Evolutionary conservation across 176 grass and related monocot species (phyloP), one percentile per base, ranked within the genome.

Genomic region (Ensete glaucum): DNA sequence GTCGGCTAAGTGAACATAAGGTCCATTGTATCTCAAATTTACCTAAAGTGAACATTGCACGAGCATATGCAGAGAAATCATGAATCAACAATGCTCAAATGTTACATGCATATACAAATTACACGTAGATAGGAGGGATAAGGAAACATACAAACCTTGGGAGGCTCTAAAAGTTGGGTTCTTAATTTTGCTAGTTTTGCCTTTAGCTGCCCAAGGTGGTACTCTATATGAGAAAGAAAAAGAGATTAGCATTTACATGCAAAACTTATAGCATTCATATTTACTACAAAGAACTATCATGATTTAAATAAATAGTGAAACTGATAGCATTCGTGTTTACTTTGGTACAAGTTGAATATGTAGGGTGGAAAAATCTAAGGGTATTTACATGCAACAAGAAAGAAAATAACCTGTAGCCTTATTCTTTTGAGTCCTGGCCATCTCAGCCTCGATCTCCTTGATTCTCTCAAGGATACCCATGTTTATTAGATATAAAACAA

Each of bases 361-460:
- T 50, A 62, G 21, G 77, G 11, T 81, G 77, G 53, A n/a, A 16
- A 55, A 68, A 69, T 65, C 12, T 11, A 65, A 29, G 24, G 24
- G 1, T 23, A 65, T 12, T n/a, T 16, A 51, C 48, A 70, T 50
- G 67, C 17, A 70, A 14, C 17, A 11, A 11, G 20, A 15, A 34
- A 25, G 19, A 70, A 70, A 25, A 60, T 55, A 85, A 88, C 95
- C 90, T 94, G 88, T 99, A 73, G 95, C 94, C 85, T 99, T 99
- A 59, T 99, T 99, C 82, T 99, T 99, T 81, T 99, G 95, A 1
- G 95, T 99, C 53, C 95, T 82, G 59, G 95, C 90, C 95, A 99
- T 99, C 88, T 98, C 94, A 78, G 88, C 88, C 78, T 98, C 95
- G 76, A 99, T 99, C 83, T 94, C 95, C 86, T 99, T 99, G 72